Conservation (phyloP, 192 early-diverging fungal species). For the Coemansia guatemalensis region DNA sequence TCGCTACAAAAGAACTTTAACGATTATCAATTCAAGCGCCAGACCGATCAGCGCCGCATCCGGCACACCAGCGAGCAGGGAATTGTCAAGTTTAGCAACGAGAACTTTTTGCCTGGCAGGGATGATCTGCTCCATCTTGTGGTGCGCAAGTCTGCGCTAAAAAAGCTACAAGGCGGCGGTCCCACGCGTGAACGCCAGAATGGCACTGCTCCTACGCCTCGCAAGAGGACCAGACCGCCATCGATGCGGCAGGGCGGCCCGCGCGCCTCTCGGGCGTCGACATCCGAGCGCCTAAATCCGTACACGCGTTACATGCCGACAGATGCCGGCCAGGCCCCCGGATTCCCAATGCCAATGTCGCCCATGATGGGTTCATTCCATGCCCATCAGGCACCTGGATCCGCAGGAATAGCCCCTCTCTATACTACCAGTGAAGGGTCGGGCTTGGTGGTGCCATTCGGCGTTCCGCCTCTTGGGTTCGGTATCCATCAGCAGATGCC, state of each 20-base stretch:
- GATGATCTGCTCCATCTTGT: constrained; percentile 31
- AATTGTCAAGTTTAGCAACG: constrained; percentile 47
- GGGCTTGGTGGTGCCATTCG: constrained; percentile 33
- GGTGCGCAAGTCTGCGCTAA: constrained; percentile 50
- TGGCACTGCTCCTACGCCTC: constrained; percentile 2
- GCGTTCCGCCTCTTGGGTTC: constrained; percentile 26
- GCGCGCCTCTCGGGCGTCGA: constrained; percentile 30
- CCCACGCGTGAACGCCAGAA: constrained; percentile 18
- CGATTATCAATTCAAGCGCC: constrained; percentile 51
- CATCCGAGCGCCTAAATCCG: constrained; percentile 35
- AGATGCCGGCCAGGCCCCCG: constrained; percentile 14
- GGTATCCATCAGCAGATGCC: constrained; percentile 12
- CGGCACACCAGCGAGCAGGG: constrained; percentile 45
- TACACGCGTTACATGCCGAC: constrained; percentile 21
- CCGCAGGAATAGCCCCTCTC: constrained; percentile 10
- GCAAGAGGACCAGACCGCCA: constrained; percentile 34
- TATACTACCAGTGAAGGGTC: constrained; percentile 17
- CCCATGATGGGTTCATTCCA: constrained; percentile 13
- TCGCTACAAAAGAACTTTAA: constrained; percentile 55
- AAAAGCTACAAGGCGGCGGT: constrained; percentile 31
- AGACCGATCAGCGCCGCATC: constrained; percentile 50
- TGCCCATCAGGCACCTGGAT: constrained; percentile 15
- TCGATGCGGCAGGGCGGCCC: constrained; percentile 22
- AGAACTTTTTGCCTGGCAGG: constrained; percentile 41
- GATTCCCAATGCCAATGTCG: constrained; percentile 26